Conservation (phyloP, 148 eudicot genomes). For the Simmondsia chinensis region DNA sequence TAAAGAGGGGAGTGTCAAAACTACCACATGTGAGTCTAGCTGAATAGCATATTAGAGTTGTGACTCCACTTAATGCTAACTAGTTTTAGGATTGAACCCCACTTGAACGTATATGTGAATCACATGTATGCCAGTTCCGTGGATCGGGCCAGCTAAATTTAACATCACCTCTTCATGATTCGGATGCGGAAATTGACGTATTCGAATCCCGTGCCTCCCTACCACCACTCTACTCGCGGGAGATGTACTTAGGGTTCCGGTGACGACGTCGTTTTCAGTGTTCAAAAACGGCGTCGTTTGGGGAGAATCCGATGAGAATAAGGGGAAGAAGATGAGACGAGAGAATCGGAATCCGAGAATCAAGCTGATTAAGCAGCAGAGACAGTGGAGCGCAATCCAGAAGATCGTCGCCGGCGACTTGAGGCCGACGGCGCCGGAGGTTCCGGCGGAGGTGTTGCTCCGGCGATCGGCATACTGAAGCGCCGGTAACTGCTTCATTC, state of each 20-base stretch:
- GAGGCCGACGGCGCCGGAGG: slow-evolving; percentile 16
- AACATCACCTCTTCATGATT: slow-evolving; percentile 80
- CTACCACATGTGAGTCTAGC: no score
- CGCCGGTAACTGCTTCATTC: slow-evolving; percentile 62
- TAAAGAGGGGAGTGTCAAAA: no score
- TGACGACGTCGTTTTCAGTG: not conserved
- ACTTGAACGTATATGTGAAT: no score
- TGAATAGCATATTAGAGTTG: no score
- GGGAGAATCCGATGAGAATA: slow-evolving; percentile 43
- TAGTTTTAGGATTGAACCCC: no score
- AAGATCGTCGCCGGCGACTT: slow-evolving; percentile 59
- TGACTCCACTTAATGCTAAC: no score
- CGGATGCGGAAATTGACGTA: slow-evolving; percentile 98
- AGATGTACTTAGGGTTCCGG: no score
- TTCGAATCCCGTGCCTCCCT: slow-evolving; percentile 82
- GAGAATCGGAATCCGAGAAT: slow-evolving; percentile 85
- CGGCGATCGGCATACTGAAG: slow-evolving; percentile 57
- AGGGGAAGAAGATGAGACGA: slow-evolving; percentile 58
- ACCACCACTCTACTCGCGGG: slow-evolving; percentile 61
- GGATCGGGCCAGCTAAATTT: no score
- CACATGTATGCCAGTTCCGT: no score
- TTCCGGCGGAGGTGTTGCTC: slow-evolving; percentile 40
- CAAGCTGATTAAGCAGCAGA: slow-evolving; percentile 74
- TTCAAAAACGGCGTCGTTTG: slow-evolving; percentile 16
- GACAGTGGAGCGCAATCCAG: slow-evolving; percentile 54